Base-by-base conservation (phyloP, 139 green algal genomes). In the Zygnema circumcarinatum region DNA sequence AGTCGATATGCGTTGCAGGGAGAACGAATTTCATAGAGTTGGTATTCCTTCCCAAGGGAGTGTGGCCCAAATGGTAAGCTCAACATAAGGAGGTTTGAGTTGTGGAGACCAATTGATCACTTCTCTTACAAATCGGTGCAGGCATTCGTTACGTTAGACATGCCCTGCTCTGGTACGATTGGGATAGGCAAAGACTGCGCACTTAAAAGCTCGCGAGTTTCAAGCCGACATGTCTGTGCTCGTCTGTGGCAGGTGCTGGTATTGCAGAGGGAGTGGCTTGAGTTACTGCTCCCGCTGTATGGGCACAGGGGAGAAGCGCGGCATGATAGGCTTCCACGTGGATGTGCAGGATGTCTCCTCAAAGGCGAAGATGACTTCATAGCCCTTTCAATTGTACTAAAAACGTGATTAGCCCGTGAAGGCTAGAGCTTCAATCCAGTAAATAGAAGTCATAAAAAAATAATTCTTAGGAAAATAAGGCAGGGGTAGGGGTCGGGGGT, bases 271-370 rank as follows among this genome's bases (percentile, higher is more conserved):
- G 25, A 89, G 84, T 52, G 84, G 84, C 21, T 67, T 88, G 40
- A 35, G 78, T 67, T 87, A 76, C 74, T 89, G 84, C 3, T 41
- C 79, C n/a, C 74, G 84, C 84, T 89, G 84, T 69, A 38, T 89
- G 42, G 84, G 84, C 29, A 89, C 84, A 16, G 84, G 84, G 22
- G 74, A 89, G 33, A 79, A 80, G 21, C 7, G 73, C 1, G 84
- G 84, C 29, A 3, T 89, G 11, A 89, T 89, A 67, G 84, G 84
- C 42, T 89, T 89, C 35, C 84, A 89, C 7, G 42, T 86, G 31
- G 72, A 79, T n/a, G n/a, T n/a, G n/a, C n/a, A n/a, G n/a, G n/a
- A n/a, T n/a, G n/a, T n/a, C n/a, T n/a, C n/a, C 56, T 29, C 56
- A 29, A 35, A 72, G 56, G 29, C 56, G 29, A 29, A 29, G 29